Evolutionary conservation across 2,329 filamentous ascomycete genomes (phyloP), one percentile per base, ranked within the genome.

Genomic region (Talaromyces sp.): DNA sequence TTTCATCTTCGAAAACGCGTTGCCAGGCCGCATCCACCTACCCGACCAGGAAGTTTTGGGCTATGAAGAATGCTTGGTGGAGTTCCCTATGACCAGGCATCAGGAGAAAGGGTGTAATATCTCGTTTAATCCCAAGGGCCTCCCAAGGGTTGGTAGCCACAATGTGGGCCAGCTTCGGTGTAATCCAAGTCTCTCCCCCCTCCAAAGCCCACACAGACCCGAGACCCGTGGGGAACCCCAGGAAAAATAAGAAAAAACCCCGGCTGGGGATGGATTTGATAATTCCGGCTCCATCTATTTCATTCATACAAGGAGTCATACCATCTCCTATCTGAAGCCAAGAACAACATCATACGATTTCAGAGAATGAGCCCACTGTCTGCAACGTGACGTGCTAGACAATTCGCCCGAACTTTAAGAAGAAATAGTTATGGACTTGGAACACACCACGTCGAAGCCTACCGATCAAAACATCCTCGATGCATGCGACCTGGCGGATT

Each of bases 401-500:
- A 14, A 13, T 39, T 33, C 20, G 14, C 5, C 29, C 10, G 30
- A 22, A 27, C 4, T 27, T 5, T 27, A 27, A 27, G 24, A 27
- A 27, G 32, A 27, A 17, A 35, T 19, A 43, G 33, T 49, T 47
- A 60, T 61, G 58, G 58, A 61, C 49, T 29, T 54, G 52, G 54
- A 60, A 42, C 44, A 61, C 19, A 44, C 47, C 14, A 46, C 44
- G 2, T 29, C 52, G 44, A 61, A 61, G 47, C 54, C 52, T 16
- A 60, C 54, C 53, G 65, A 72, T 46, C 66, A 71, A 51, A 61
- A 52, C 47, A 60, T 62, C 19, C 67, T 73, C 56, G 73, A 76
- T 73, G 75, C 72, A 30, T 65, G 64, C 48, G 69, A 72, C 46
- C 67, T 77, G 50, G 73, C 71, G 2, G 68, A 66, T 16, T 64